Conservation (phyloP, 768 basidiomycete species). For the Pholiota molesta region DNA sequence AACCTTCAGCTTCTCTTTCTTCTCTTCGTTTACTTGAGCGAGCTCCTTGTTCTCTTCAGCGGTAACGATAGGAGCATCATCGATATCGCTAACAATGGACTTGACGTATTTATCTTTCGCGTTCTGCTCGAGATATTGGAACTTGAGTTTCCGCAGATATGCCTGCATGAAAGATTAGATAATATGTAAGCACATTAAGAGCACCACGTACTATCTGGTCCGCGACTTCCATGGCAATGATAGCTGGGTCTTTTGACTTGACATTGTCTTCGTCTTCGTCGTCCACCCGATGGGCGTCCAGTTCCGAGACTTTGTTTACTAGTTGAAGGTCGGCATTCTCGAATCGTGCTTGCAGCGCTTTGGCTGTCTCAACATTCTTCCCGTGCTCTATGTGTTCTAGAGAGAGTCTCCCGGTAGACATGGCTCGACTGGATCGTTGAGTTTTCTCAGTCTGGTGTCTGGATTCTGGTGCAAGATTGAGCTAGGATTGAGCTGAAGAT, state of each 20-base stretch:
- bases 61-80: constrained; percentile 80
- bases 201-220: constrained; percentile 58
- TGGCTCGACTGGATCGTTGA: background rate
- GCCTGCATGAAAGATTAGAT: constrained; percentile 35
- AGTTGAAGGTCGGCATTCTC: constrained; percentile 42
- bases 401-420: constrained; percentile 23
- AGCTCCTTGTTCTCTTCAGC: constrained; percentile 79
- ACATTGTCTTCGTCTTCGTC: constrained; percentile 40
- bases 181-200: background rate
- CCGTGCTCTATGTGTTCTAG: constrained; percentile 35
- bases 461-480: background rate
- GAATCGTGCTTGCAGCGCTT: constrained; percentile 33
- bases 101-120: constrained; percentile 90
- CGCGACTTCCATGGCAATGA: constrained; percentile 60
- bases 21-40: constrained; percentile 59
- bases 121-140: constrained; percentile 88
- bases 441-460: no score
- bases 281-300: constrained; percentile 38
- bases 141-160: constrained; percentile 82
- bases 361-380: constrained; percentile 35
- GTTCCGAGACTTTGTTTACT: constrained; percentile 36
- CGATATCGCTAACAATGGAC: constrained; percentile 81
- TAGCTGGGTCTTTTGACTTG: constrained; percentile 50
- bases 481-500: background rate
- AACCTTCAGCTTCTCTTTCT: constrained; percentile 68